Evolutionary conservation across 1,139 yeast species (phyloP), one percentile per base, ranked within the genome.

Genomic region (Williopsis jadinii): DNA sequence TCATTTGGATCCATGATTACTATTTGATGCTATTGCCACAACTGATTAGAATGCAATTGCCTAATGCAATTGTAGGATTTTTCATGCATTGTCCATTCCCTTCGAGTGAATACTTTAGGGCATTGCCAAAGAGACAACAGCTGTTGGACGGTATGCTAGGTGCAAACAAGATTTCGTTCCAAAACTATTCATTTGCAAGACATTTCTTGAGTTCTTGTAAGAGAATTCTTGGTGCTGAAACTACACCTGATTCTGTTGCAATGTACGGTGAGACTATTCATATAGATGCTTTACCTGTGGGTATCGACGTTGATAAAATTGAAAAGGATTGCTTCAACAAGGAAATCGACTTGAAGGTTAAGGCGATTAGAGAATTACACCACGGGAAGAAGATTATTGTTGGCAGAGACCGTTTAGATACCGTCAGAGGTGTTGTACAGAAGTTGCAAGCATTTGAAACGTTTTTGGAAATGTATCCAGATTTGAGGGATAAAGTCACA

Each of bases 1-100:
- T 94, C 39, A 84, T 92, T 47, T 87, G 97, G 95, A 74, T 92
- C 48, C 97, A 92, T 65, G 98, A 92, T 65, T 90, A 88, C 64
- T 88, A 92, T 56, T 67, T 92, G 48, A 64, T 90, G 51, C 66
- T 92, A 42, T 67, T 92, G 44, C 98, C 98, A 1, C 95, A 85
- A 56, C 69, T 92, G 62, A 67, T 92, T 48, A 75, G 95, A 53
- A 81, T 83, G 87, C 80, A 78, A 55, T 69, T 84, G 42, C 92
- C 90, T 9, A 79, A 84, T 45, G 94, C 92, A 11, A 72, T 72
- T 51, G 84, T 92, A 51, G 95, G 95, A 8, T 76, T 85, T 46
- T 90, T 80, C 62, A 66, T 90, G 52, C 97, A 90, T 60, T 76
- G 86, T 6, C 95, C 97, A 11, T 88, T 94, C 73, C 97, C 98